phyloP scores from a whole-genome alignment of 345 rosid genomes.

The Citrus trifoliata region DNA sequence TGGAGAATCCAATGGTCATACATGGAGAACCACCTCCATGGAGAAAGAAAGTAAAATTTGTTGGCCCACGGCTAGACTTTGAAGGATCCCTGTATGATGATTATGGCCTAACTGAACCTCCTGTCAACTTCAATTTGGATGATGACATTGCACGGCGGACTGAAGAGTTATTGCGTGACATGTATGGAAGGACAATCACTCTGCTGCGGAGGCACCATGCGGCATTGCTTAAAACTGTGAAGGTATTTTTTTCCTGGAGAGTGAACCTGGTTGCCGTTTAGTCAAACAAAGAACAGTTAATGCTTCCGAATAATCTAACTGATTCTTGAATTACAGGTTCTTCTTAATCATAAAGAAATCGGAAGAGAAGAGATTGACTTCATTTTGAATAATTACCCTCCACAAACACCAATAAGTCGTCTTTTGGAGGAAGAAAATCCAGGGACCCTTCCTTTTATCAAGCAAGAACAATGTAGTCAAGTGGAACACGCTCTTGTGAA shows the following conservation, averaged over 20 bases:
- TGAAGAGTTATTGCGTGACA: constrained; percentile 54
- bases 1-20: constrained; percentile 90
- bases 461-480: constrained; percentile 30
- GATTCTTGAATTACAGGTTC: constrained; percentile 47
- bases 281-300: neutral
- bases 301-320: neutral
- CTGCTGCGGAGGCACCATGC: constrained; percentile 72
- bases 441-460: constrained; percentile 54
- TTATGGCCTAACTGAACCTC: constrained; percentile 68
- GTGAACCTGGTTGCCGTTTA: neutral
- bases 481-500: constrained; percentile 37
- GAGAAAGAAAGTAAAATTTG: constrained; percentile 68
- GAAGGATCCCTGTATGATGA: constrained; percentile 90
- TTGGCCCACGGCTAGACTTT: constrained; percentile 88
- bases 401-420: constrained; percentile 55
- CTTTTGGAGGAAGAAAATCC: constrained; percentile 77
- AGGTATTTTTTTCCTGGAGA: constrained; percentile 40
- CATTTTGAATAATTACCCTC: constrained; percentile 73
- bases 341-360: constrained; percentile 68
- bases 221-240: constrained; percentile 77
- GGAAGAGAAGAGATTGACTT: constrained; percentile 78
- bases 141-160: constrained; percentile 76
- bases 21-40: constrained; percentile 94
- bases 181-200: constrained; percentile 61
- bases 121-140: constrained; percentile 79